Conservation (phyloP, 2,329 filamentous ascomycete genomes). For the Diaporthe ilicicola region DNA sequence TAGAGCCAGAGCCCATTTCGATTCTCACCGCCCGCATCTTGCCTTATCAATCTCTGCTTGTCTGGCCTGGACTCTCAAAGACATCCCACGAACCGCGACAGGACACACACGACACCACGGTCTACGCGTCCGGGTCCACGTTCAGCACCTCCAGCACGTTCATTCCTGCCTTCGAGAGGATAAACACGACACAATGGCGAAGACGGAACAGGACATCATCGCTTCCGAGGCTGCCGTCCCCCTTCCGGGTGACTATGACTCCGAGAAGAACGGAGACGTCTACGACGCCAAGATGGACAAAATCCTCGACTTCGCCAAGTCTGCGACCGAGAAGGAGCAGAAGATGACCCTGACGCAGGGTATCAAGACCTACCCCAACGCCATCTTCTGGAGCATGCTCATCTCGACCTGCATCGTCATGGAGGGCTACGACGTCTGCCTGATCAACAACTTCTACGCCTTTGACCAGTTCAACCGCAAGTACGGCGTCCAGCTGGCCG, state of each 20-base stretch:
- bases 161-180: background rate
- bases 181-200: conserved; percentile 31
- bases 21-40: conserved; percentile 26
- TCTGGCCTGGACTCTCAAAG: background rate
- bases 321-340: conserved; percentile 69
- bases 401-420: conserved; percentile 93
- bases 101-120: conserved; percentile 14
- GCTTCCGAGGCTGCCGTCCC: conserved; percentile 27
- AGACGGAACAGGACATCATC: conserved; percentile 26
- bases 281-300: conserved; percentile 40
- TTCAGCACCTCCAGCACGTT: conserved; percentile 18
- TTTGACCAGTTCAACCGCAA: conserved; percentile 40
- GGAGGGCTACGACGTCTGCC: conserved; percentile 86
- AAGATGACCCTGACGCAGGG: conserved; percentile 79
- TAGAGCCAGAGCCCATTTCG: conserved; percentile 12
- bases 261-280: conserved; percentile 26
- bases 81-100: background rate
- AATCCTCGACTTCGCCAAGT: conserved; percentile 55
- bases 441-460: conserved; percentile 79
- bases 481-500: conserved; percentile 38
- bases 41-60: conserved; percentile 9
- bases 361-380: conserved; percentile 85
- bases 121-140: conserved; percentile 36
- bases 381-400: conserved; percentile 81
- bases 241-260: conserved; percentile 30